These are phyloP conservation scores for Exobasidium cylindrosporum DNA, from an alignment of 1,284 basidiomycete genomes.

Conservation along the genomic window DNA sequence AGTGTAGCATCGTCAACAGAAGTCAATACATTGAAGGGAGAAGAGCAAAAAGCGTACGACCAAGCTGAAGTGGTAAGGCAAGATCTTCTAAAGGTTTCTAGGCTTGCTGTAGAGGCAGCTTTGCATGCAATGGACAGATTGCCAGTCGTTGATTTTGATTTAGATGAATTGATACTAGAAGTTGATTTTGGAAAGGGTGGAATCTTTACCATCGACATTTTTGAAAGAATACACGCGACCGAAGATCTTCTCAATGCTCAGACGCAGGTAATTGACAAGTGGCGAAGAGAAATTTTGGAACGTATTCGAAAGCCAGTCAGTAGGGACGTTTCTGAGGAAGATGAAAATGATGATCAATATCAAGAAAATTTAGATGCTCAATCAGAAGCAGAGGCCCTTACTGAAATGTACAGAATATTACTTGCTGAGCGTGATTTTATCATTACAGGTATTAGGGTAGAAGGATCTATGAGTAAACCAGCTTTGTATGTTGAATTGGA, in stretches of 20 bases:
- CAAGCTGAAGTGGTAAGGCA: slow-evolving; percentile 42
- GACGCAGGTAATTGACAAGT: slow-evolving; percentile 31
- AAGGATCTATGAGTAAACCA: slow-evolving; percentile 39
- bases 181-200: slow-evolving; percentile 7
- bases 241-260: slow-evolving; percentile 28
- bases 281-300: slow-evolving; percentile 34
- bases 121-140: not conserved
- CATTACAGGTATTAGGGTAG: slow-evolving; percentile 33
- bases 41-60: slow-evolving; percentile 40
- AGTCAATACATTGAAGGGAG: slow-evolving; percentile 18
- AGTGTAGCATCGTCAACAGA: not conserved
- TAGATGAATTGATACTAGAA: not conserved
- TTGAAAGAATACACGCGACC: slow-evolving; percentile 8
- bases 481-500: slow-evolving; percentile 39
- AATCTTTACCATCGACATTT: slow-evolving; percentile 2
- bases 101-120: slow-evolving; percentile 28
- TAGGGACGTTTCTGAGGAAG: slow-evolving; percentile 42
- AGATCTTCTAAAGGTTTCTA: slow-evolving; percentile 32
- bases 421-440: slow-evolving; percentile 46
- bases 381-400: slow-evolving; percentile 45
- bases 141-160: slow-evolving; percentile 6
- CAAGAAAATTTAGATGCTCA: slow-evolving; percentile 50
- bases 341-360: slow-evolving; percentile 50
- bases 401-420: slow-evolving; percentile 50
- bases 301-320: slow-evolving; percentile 41